These are phyloP conservation scores for Parathielavia hyrcaniae DNA, from an alignment of 495 filamentous ascomycete genomes.

Conservation along the genomic window DNA sequence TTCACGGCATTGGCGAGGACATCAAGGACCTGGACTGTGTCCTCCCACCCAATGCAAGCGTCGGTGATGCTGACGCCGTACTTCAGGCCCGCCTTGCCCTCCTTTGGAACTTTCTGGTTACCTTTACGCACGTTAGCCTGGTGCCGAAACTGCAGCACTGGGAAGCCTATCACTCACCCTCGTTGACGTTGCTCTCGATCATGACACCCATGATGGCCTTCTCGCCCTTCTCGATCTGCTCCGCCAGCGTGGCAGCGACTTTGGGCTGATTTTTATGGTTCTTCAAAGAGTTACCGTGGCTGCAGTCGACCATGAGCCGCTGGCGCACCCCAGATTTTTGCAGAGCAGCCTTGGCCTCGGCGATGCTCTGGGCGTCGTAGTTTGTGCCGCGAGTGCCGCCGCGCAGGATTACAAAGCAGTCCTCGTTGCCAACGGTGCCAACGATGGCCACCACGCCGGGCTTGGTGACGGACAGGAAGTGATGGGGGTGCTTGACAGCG, in stretches of 20 bases:
- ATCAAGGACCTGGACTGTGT: conserved; percentile 77
- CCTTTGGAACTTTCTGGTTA: conserved; percentile 82
- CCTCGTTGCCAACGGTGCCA: conserved; percentile 90
- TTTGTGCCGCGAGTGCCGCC: conserved; percentile 93
- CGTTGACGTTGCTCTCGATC: conserved; percentile 97
- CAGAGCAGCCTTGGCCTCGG: conserved; percentile 33
- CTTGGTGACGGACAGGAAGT: conserved; percentile 98
- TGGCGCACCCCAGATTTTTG: conserved; percentile 41
- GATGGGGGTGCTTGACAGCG: conserved; percentile 85
- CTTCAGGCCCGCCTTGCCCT: conserved; percentile 83
- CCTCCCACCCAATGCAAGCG: conserved; percentile 92
- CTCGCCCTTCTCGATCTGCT: conserved; percentile 82
- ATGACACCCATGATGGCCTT: conserved; percentile 92
- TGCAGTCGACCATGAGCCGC: conserved; percentile 96
- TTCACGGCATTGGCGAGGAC: conserved; percentile 75
- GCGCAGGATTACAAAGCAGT: conserved; percentile 95
- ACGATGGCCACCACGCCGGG: conserved; percentile 95
- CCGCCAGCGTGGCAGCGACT: conserved; percentile 73
- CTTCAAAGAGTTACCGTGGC: conserved; percentile 93
- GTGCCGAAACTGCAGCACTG: conserved; percentile 2
- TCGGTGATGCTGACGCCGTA: conserved; percentile 98
- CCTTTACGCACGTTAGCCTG: conserved; percentile 43
- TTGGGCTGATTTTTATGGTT: conserved; percentile 97
- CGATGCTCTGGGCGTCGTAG: conserved; percentile 79
- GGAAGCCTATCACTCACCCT: conserved; percentile 52